Percentiles rank a stretch among this genome's conserved stretches.
These are phyloP conservation scores for Saccharata proteae DNA, from an alignment of 2,329 filamentous ascomycete species.

Conservation along the genomic window DNA sequence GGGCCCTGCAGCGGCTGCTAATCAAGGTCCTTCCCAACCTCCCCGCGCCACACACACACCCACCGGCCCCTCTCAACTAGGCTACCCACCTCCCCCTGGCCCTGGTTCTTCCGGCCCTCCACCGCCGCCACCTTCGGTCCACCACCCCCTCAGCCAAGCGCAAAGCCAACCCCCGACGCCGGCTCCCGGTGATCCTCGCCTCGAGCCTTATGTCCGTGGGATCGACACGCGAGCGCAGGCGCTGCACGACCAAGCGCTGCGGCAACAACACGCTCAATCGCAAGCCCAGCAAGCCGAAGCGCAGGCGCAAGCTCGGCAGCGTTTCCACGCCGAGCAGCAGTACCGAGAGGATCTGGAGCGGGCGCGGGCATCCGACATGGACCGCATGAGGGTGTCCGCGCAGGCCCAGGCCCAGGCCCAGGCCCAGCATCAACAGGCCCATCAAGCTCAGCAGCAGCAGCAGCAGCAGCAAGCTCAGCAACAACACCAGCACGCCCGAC, in stretches of 20 bases:
- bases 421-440: constrained; percentile 3
- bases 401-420: constrained; percentile 7
- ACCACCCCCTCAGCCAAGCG: neutral
- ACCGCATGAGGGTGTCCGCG: too few species aligned
- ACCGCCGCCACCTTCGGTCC: too few species aligned
- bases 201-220: neutral
- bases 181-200: constrained; percentile 1
- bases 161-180: constrained; percentile 1
- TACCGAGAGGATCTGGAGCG: too few species aligned
- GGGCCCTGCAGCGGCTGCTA: constrained; percentile 6
- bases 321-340: too few species aligned
- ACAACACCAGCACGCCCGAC: neutral
- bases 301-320: constrained; percentile 5
- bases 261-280: constrained; percentile 3
- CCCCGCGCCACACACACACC: constrained; percentile 6
- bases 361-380: too few species aligned
- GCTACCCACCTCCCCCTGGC: constrained; percentile 5
- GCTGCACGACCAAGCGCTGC: constrained; percentile 3
- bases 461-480: constrained; percentile 2
- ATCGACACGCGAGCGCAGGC: constrained; percentile 1
- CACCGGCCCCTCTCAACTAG: constrained; percentile 5
- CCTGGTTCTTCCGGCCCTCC: neutral
- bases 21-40: neutral
- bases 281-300: constrained; percentile 1
- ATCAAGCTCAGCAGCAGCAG: constrained; percentile 1